Base-by-base conservation (phyloP, 2,329 filamentous ascomycete species). In the Aspergillus pseudoglaucus region DNA sequence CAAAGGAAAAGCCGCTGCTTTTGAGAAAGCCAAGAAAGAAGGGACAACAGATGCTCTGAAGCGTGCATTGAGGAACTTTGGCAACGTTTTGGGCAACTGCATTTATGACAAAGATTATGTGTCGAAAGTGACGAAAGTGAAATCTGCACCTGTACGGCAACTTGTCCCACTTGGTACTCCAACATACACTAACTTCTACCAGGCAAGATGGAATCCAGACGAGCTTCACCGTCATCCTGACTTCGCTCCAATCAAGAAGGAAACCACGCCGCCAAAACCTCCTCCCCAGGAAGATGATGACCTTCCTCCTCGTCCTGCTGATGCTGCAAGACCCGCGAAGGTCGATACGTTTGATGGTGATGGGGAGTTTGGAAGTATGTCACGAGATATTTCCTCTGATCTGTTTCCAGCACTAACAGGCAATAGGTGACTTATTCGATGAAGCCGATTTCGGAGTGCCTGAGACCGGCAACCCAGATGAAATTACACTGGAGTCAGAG, bases 21-120 rank as follows among this genome's bases (percentile, higher is more conserved):
- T 97, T 61, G 93, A 98, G 67, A 98, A 98, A 71, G 90, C 93
- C 1, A 98, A 97, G 75, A 98, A 98, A 67, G 90, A 97, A 73
- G 94, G 89, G 6, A 94, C 90, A 2, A 97, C 94, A 8, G 93
- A 98, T 70, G 93, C 84, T 1, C 66, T 98, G 63, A 98, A 98
- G 71, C 80, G 93, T 56, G 83, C 93, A 1, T 66, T 98, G 60
- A 80, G 91, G 50, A 96, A 84, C 54, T 98, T 98, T 69, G 93
- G 93, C 50, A 97, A 97, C 60, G 86, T 97, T 14, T 76, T 98
- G 47, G 93, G 93, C n/a, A 98, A 97, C 65, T 98, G 93, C 74
- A 84, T 98, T 50, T 97, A 98, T 70, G 93, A 98, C 72, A 95
- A 96, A 69, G 84, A 91, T 52, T 98, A 95, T 64, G 75, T 98